Evolutionary conservation across 2,329 filamentous ascomycete genomes (phyloP), one percentile per base, ranked within the genome.

Genomic region (Xylaria sp.): DNA sequence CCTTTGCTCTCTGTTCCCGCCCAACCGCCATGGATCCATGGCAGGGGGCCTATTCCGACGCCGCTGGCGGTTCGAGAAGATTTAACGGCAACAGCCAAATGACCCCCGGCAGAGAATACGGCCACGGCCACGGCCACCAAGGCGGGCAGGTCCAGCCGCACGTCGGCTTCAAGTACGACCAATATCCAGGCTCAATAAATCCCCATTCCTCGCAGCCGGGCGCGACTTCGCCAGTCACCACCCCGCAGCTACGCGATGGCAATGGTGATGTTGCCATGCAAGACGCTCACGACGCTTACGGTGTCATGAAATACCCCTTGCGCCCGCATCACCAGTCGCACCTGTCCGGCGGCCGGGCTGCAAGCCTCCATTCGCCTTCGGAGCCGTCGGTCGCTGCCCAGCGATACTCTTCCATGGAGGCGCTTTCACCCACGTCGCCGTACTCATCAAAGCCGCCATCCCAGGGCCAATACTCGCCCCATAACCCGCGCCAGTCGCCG

Each of bases 401-500:
- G 72, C 86, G 92, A 69, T 97, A 97, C 75, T 97, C 93, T 43
- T 94, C 93, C 60, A 97, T 97, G 92, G 93, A 96, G 71, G 84
- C 86, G 16, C 78, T 95, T 57, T 91, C 92, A 56, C 90, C 92
- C 39, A 85, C 88, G 29, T 88, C 90, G 51, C 87, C 91, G 29
- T 95, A 95, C 75, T 82, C 84, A 42, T 69, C 81, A 76, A 75
- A 89, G 78, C 71, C 84, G 78, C 58, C 84, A 61, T 78, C 71
- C 62, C 80, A 82, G 60, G 67, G 73, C 69, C 76, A 88, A 77
- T 78, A 79, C 71, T 65, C 77, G 70, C 73, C 81, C 63, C 72
- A 81, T 64, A 69, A 76, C 64, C 78, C 83, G 63, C 85, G 90
- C 57, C 89, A 92, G 70, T 97, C 92, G 59, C 93, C 93, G 39